These are phyloP conservation scores for Claviceps quebecensis DNA, from an alignment of 2,329 filamentous ascomycete species.

Conservation along the genomic window DNA sequence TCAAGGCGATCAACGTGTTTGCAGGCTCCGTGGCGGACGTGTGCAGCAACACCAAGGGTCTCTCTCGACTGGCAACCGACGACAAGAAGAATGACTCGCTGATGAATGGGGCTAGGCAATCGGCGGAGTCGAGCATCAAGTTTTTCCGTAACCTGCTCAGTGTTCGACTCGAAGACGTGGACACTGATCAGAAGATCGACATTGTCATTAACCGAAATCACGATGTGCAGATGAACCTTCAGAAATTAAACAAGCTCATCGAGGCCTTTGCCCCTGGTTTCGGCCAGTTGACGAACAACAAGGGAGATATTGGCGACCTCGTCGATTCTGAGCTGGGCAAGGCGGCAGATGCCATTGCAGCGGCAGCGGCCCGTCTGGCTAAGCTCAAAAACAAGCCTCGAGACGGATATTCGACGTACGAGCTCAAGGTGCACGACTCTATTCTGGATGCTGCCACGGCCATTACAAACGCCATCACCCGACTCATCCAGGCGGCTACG, in stretches of 20 bases:
- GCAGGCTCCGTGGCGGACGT: slow-evolving; percentile 85
- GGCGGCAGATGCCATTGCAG: slow-evolving; percentile 88
- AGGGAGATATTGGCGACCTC: slow-evolving; percentile 81
- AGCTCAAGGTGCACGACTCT: slow-evolving; percentile 87
- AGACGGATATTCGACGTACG: slow-evolving; percentile 89
- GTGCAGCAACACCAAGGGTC: slow-evolving; percentile 89
- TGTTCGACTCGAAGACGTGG: slow-evolving; percentile 82
- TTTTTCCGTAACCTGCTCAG: slow-evolving; percentile 94
- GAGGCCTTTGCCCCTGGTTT: slow-evolving; percentile 85
- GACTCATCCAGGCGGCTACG: slow-evolving; percentile 89
- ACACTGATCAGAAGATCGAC: slow-evolving; percentile 84
- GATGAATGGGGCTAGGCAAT: slow-evolving; percentile 66
- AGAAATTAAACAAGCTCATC: slow-evolving; percentile 84
- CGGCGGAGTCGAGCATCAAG: slow-evolving; percentile 74
- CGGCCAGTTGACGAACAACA: slow-evolving; percentile 61
- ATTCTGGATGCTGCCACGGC: slow-evolving; percentile 88
- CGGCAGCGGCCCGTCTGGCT: slow-evolving; percentile 73
- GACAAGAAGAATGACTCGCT: slow-evolving; percentile 88
- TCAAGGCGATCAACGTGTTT: slow-evolving; percentile 83
- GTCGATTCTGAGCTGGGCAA: slow-evolving; percentile 87
- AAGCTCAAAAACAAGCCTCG: slow-evolving; percentile 95
- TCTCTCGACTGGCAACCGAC: slow-evolving; percentile 82
- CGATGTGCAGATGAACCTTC: slow-evolving; percentile 86
- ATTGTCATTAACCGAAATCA: slow-evolving; percentile 97
- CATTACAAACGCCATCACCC: slow-evolving; percentile 85